Percentiles rank a stretch among this genome's conserved stretches.
Conservation (phyloP, 2,329 filamentous ascomycete species). For the Calonectria henricotiae region DNA sequence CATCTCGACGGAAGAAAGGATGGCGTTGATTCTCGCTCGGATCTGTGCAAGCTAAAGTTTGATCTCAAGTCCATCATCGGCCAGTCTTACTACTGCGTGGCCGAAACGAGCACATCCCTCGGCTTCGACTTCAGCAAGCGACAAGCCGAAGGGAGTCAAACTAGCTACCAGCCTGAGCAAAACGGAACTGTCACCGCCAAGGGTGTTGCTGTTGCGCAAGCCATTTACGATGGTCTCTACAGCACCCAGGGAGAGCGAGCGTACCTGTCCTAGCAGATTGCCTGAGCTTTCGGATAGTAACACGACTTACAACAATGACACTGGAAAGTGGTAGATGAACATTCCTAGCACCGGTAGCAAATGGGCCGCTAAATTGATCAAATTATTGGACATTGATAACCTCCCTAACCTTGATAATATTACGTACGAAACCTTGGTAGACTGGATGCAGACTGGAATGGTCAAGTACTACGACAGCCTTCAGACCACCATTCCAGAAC, state of each 20-base stretch:
- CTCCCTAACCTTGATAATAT: conserved; percentile 63
- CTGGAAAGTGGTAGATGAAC: conserved; percentile 55
- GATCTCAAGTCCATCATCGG: conserved; percentile 55
- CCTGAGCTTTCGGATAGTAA: conserved; percentile 53
- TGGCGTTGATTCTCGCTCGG: conserved; percentile 64
- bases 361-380: conserved; percentile 61
- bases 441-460: conserved; percentile 69
- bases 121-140: conserved; percentile 37
- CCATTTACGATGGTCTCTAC: conserved; percentile 56
- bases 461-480: conserved; percentile 66
- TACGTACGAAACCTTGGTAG: conserved; percentile 71
- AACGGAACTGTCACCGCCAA: conserved; percentile 57
- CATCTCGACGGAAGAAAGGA: conserved; percentile 70
- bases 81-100: conserved; percentile 56
- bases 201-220: conserved; percentile 56
- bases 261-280: conserved; percentile 58
- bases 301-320: conserved; percentile 56
- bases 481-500: conserved; percentile 71
- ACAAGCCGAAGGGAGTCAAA: conserved; percentile 42
- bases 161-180: conserved; percentile 53
- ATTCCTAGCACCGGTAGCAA: conserved; percentile 56
- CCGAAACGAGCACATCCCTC: conserved; percentile 42
- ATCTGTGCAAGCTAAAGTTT: conserved; percentile 54
- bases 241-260: conserved; percentile 56
- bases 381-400: conserved; percentile 61